Evolutionary conservation across 441 rosid genomes (phyloP), one percentile per base, ranked within the genome.

Genomic region (Gossypium lobatum): DNA sequence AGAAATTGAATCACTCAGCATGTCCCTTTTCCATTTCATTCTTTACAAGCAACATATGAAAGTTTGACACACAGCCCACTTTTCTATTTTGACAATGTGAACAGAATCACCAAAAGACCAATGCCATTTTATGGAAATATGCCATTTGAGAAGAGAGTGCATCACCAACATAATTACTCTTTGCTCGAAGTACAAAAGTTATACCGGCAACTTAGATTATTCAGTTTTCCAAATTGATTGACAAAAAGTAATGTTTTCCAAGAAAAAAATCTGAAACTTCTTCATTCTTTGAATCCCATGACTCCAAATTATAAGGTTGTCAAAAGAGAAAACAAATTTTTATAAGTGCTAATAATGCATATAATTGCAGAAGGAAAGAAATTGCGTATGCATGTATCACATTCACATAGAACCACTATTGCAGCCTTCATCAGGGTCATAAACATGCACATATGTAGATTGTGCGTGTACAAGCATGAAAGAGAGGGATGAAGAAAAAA

Each of bases 281-380:
- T 48, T 67, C 71, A 50, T 67, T 67, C 71, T 48, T 31, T 13
- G 11, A 67, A 28, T 67, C 42, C 42, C 71, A 67, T 67, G 68
- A 8, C 57, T 48, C 55, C 57, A 23, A 13, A 65, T 50, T 48
- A 25, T 10, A 67, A 21, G 13, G 59, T 50, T n/a, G 59, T 67
- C 23, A 50, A 23, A 21, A 46, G 53, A 66, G n/a, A 11, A 13
- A 9, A 50, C 8, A 68, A 17, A 50, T 50, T 50, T 52, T 23
- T 14, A 14, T 48, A 46, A 18, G 37, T 46, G 57, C 39, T 46
- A 48, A 48, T 13, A 46, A 46, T 48, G 9, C 31, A 26, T 11
- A 11, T 45, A 45, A 45, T 45, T 45, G 50, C 50, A 45, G 50
- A 45, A 45, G n/a, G 50, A 45, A 3, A 45, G 50, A 45, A 45